These are phyloP conservation scores for Hemileccinum impolitum DNA, from an alignment of 768 basidiomycete species.

Conservation along the genomic window DNA sequence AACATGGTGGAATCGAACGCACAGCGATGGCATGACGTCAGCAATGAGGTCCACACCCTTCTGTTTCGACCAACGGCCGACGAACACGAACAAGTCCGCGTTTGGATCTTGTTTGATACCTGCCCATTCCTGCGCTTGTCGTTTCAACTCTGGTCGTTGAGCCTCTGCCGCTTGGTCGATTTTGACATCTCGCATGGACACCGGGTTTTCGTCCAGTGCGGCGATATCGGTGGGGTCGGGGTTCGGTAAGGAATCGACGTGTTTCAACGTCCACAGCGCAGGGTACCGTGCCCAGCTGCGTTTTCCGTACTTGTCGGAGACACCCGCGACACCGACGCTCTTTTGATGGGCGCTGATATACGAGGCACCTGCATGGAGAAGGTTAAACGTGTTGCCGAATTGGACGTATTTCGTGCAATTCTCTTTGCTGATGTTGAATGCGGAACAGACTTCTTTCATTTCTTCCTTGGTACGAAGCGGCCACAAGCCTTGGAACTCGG, in stretches of 20 bases:
- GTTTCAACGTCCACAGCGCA: constrained; percentile 92
- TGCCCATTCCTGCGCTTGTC: constrained; percentile 95
- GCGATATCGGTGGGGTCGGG: constrained; percentile 95
- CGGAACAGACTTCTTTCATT: constrained; percentile 97
- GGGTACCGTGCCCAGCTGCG: constrained; percentile 97
- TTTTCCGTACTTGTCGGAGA: constrained; percentile 97
- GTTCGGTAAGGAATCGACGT: constrained; percentile 93
- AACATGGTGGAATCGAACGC: constrained; percentile 29
- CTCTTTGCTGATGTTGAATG: constrained; percentile 96
- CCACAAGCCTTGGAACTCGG: constrained; percentile 97
- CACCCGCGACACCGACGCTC: constrained; percentile 90
- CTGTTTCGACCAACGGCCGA: constrained; percentile 97
- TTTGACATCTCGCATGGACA: constrained; percentile 66
- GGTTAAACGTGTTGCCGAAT: constrained; percentile 96
- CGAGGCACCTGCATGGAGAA: constrained; percentile 89
- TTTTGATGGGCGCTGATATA: constrained; percentile 94
- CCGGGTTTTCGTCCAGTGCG: constrained; percentile 78
- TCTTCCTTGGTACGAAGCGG: constrained; percentile 95
- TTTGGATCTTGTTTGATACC: constrained; percentile 87
- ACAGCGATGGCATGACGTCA: constrained; percentile 90
- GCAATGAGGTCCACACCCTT: constrained; percentile 98
- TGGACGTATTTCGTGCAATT: constrained; percentile 96
- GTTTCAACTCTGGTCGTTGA: constrained; percentile 86
- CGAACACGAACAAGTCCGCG: constrained; percentile 91
- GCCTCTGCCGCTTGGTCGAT: constrained; percentile 82